Percentiles rank a stretch among this genome's conserved stretches.
These are phyloP conservation scores for Penicillium verhagenii DNA, from an alignment of 495 filamentous ascomycete genomes.

Conservation along the genomic window DNA sequence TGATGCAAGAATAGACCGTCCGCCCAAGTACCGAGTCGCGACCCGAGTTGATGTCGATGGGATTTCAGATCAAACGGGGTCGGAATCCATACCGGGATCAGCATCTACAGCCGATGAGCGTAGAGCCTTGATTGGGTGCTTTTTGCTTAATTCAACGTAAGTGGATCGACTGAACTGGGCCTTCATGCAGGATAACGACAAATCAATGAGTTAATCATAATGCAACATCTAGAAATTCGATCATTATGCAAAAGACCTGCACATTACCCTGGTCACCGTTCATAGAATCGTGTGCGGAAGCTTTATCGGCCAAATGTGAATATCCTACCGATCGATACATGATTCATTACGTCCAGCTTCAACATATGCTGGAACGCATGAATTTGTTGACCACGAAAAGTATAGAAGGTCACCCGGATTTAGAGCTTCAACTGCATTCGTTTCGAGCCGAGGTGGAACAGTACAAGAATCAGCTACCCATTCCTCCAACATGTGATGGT, in stretches of 20 bases:
- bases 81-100: background rate
- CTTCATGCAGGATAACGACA: too few species aligned
- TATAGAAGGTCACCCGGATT: conserved; percentile 6
- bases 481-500: conserved; percentile 9
- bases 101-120: conserved; percentile 7
- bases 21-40: conserved; percentile 8
- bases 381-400: conserved; percentile 1
- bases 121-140: conserved; percentile 13
- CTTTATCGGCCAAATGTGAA: conserved; percentile 14
- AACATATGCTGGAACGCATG: conserved; percentile 14
- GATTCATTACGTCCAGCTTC: conserved; percentile 11
- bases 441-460: conserved; percentile 11
- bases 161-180: background rate
- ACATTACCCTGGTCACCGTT: conserved; percentile 17
- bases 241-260: conserved; percentile 9
- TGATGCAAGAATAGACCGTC: conserved; percentile 7
- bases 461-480: conserved; percentile 12
- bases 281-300: conserved; percentile 15
- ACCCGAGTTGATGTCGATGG: conserved; percentile 2
- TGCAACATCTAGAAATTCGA: conserved; percentile 1
- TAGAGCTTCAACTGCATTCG: conserved; percentile 11
- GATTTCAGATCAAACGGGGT: background rate
- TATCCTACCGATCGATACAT: conserved; percentile 15
- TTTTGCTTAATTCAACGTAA: conserved; percentile 14
- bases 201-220: background rate